These are phyloP conservation scores for Vanderwaltozyma yarrowii DNA, from an alignment of 805 yeast species.

Conservation along the genomic window DNA sequence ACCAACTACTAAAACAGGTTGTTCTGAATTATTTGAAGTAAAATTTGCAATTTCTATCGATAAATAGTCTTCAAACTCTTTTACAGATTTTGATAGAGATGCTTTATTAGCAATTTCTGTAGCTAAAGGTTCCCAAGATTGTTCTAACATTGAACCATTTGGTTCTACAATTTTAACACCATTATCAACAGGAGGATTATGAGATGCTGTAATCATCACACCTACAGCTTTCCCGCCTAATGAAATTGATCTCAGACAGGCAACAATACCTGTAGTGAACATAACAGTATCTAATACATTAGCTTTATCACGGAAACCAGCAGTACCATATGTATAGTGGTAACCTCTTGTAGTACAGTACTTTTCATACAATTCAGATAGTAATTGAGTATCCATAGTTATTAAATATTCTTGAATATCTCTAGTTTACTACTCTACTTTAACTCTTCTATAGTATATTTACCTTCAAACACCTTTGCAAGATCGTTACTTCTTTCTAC, in stretches of 20 bases:
- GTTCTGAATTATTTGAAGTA: slow-evolving; percentile 1
- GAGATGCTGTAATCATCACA: slow-evolving; percentile 95
- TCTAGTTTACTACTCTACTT: too few species aligned
- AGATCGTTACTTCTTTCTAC: too few species aligned
- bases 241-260: slow-evolving; percentile 69
- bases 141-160: slow-evolving; percentile 77
- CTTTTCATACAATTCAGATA: slow-evolving; percentile 11
- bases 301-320: slow-evolving; percentile 84
- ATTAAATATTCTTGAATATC: not conserved
- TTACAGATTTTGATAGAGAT: slow-evolving; percentile 31
- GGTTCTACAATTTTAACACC: slow-evolving; percentile 96
- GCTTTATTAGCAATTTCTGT: slow-evolving; percentile 63
- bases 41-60: slow-evolving; percentile 23
- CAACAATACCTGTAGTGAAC: slow-evolving; percentile 73
- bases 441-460: too few species aligned
- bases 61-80: slow-evolving; percentile 30
- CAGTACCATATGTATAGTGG: slow-evolving; percentile 78
- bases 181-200: slow-evolving; percentile 84
- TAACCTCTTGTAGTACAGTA: slow-evolving; percentile 34
- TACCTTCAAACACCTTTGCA: too few species aligned
- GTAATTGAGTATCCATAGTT: slow-evolving; percentile 1
- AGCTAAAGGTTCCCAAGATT: slow-evolving; percentile 75
- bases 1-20: slow-evolving; percentile 53
- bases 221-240: slow-evolving; percentile 67
- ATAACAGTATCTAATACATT: slow-evolving; percentile 65